Evolutionary conservation across 371 early-diverging fungal species (phyloP).

Genomic region (Mortierella sp.): DNA sequence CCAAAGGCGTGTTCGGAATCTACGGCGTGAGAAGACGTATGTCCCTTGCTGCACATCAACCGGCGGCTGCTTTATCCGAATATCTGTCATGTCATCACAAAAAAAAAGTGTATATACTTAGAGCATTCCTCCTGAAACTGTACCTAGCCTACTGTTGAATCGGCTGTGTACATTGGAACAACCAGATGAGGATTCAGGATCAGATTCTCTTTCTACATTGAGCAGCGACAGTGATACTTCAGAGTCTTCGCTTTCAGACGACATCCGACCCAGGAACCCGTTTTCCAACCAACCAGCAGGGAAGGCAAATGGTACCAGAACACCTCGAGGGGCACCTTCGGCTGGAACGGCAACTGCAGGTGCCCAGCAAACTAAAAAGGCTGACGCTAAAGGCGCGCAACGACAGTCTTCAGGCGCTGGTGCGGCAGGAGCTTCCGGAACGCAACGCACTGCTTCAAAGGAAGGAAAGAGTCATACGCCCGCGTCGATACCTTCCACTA

Average conservation of each 20-base stretch:
- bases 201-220: constrained; percentile 17
- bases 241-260: constrained; percentile 24
- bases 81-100: too few relatives aligned
- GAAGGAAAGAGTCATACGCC: constrained; percentile 1
- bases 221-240: constrained; percentile 35
- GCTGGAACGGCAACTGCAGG: neutral
- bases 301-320: constrained; percentile 4
- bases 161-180: constrained; percentile 23
- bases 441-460: neutral
- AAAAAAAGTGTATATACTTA: too few relatives aligned
- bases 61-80: too few relatives aligned
- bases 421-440: too few relatives aligned
- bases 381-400: neutral
- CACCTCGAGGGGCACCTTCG: neutral
- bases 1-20: constrained; percentile 58
- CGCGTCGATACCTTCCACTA: constrained; percentile 18
- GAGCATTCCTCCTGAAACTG: too few relatives aligned
- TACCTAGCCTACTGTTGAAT: constrained; percentile 33
- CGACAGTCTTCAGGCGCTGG: too few relatives aligned
- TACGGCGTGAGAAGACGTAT: constrained; percentile 68
- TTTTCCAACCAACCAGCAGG: constrained; percentile 1
- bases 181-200: constrained; percentile 22
- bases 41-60: too few relatives aligned
- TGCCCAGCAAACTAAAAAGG: constrained; percentile 14
- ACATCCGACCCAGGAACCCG: constrained; percentile 1